Percentiles rank a stretch among this genome's conserved stretches.
Evolutionary conservation across 371 early-diverging fungal genomes (phyloP).

Genomic region (Circinella minor): DNA sequence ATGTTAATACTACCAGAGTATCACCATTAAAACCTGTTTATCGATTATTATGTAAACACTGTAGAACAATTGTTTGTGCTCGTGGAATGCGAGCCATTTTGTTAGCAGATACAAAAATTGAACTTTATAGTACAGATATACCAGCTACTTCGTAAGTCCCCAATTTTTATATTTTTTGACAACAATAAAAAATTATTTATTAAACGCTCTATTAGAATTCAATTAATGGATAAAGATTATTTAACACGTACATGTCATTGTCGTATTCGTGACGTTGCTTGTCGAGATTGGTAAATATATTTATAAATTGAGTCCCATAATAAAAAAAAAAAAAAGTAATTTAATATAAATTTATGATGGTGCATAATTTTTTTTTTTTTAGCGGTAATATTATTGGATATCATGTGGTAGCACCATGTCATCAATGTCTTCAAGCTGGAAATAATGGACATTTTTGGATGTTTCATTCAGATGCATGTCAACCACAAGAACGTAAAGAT

Average conservation of each 20-base stretch:
- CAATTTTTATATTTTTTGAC: neutral
- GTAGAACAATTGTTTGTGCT: constrained; percentile 62
- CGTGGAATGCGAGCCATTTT: constrained; percentile 91
- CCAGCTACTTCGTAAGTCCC: constrained; percentile 83
- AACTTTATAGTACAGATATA: constrained; percentile 86
- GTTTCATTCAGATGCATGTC: constrained; percentile 89
- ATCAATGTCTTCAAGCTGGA: constrained; percentile 86
- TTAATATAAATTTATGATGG: too few species aligned
- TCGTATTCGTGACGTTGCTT: constrained; percentile 93
- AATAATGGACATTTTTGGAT: constrained; percentile 99
- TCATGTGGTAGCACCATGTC: constrained; percentile 95
- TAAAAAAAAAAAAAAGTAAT: neutral
- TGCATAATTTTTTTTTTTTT: neutral
- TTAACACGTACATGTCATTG: constrained; percentile 92
- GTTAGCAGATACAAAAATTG: constrained; percentile 86
- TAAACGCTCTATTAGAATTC: constrained; percentile 59
- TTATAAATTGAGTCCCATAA: too few species aligned
- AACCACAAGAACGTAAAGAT: constrained; percentile 38
- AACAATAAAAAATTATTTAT: neutral
- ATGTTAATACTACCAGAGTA: constrained; percentile 5
- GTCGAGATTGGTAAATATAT: constrained; percentile 81
- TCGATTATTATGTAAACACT: constrained; percentile 41
- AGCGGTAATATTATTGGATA: constrained; percentile 96
- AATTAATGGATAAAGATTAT: constrained; percentile 89
- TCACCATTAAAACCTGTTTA: constrained; percentile 46